phyloP scores from a whole-genome alignment of 2,329 filamentous ascomycete genomes.

The Monosporascus sp. region DNA sequence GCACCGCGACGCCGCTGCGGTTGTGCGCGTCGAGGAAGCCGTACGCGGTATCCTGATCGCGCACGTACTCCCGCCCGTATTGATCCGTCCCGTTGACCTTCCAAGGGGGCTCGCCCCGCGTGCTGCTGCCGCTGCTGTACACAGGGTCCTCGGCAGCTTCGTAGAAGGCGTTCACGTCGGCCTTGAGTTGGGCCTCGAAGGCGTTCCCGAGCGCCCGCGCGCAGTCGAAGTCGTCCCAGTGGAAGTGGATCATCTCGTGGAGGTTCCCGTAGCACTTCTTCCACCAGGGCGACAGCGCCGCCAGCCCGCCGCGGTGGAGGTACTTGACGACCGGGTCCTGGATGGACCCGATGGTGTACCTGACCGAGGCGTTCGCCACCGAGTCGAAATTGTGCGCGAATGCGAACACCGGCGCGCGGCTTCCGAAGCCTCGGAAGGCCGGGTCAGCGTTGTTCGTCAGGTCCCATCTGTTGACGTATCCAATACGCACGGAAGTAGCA shows the following conservation, averaged over 20 bases:
- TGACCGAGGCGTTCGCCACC: conserved; percentile 39
- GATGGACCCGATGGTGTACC: conserved; percentile 65
- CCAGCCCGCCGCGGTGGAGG: conserved; percentile 61
- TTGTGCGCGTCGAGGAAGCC: conserved; percentile 35
- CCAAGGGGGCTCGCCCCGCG: conserved; percentile 34
- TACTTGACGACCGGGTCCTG: conserved; percentile 68
- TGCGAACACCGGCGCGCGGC: conserved; percentile 67
- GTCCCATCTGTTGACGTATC: conserved; percentile 55
- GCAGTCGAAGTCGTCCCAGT: conserved; percentile 61
- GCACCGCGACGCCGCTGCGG: conserved; percentile 47
- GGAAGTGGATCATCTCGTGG: conserved; percentile 56
- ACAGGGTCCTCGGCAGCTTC: conserved; percentile 35
- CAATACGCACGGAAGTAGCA: conserved; percentile 42
- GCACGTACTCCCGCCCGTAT: conserved; percentile 16
- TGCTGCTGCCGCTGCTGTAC: conserved; percentile 54
- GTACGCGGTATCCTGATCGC: conserved; percentile 14
- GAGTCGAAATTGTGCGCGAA: conserved; percentile 48
- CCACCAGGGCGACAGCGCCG: conserved; percentile 67
- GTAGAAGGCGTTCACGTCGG: conserved; percentile 62
- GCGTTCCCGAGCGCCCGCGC: conserved; percentile 55
- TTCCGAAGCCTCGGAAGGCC: conserved; percentile 56
- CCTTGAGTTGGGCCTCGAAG: conserved; percentile 59
- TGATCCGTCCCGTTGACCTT: conserved; percentile 17
- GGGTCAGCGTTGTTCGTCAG: conserved; percentile 57
- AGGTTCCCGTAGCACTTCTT: conserved; percentile 58